Evolutionary conservation across 140 eudicot genomes (phyloP).

Genomic region (Senecio squalidus): DNA sequence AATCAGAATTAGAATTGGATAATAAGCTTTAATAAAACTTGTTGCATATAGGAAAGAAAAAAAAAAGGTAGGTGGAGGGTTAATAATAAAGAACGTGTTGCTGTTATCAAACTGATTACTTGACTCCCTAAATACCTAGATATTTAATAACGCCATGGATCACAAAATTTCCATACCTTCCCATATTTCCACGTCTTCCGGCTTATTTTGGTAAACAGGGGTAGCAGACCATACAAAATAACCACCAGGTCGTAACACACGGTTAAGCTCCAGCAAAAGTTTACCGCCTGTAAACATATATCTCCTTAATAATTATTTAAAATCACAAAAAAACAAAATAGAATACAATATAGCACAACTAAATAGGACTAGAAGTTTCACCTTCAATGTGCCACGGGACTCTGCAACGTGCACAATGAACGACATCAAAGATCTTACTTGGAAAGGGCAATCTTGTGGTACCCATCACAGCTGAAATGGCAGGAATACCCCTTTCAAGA

Average conservation of each 20-base stretch:
- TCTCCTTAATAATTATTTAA: neutral
- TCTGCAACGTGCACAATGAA: constrained; percentile 79
- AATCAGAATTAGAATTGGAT: too few relatives aligned
- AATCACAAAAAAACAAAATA: neutral
- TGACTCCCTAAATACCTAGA: neutral
- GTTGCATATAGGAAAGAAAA: too few relatives aligned
- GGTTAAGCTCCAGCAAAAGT: constrained; percentile 62
- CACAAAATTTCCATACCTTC: constrained; percentile 30
- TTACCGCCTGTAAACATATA: constrained; percentile 46
- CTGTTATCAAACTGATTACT: neutral
- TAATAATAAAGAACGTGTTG: too few relatives aligned
- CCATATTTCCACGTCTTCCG: constrained; percentile 64
- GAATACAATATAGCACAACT: neutral
- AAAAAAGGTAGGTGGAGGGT: too few relatives aligned
- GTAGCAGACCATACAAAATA: constrained; percentile 79
- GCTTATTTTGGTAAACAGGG: constrained; percentile 52
- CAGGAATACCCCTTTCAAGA: constrained; percentile 73
- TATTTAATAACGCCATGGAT: too few relatives aligned
- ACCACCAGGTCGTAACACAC: constrained; percentile 64
- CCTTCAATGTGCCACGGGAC: constrained; percentile 86
- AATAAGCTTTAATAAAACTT: too few relatives aligned
- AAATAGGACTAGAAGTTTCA: constrained; percentile 2
- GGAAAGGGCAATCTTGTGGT: constrained; percentile 67
- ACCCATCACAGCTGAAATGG: constrained; percentile 84
- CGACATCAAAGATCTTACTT: constrained; percentile 55